These are phyloP conservation scores for Cicer bijugum DNA, from an alignment of 306 rosid species.

Conservation along the genomic window DNA sequence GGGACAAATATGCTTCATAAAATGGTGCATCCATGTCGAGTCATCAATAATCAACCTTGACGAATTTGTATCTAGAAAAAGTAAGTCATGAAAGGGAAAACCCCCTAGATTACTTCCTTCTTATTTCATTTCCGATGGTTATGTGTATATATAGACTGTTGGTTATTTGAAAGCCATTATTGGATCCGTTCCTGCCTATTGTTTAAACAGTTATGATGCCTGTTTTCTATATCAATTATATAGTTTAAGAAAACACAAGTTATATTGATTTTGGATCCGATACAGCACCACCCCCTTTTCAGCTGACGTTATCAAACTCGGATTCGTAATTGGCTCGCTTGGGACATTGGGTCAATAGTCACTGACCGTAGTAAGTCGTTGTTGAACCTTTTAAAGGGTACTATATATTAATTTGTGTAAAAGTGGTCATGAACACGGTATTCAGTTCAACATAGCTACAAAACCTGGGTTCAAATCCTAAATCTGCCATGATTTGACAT, in stretches of 20 bases:
- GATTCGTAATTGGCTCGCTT: no score
- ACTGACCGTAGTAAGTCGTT: no score
- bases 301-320: no score
- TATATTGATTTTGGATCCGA: background rate
- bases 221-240: background rate
- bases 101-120: conserved; percentile 31
- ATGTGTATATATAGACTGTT: conserved; percentile 31
- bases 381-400: no score
- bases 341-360: no score
- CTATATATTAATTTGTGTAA: no score
- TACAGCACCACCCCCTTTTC: no score
- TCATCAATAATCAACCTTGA: conserved; percentile 43
- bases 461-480: no score
- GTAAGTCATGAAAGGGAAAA: conserved; percentile 39
- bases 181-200: conserved; percentile 31
- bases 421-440: no score
- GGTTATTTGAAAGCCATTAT: conserved; percentile 39
- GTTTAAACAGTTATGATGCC: conserved; percentile 26
- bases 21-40: conserved; percentile 68
- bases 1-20: conserved; percentile 94
- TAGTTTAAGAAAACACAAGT: conserved; percentile 23
- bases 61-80: background rate
- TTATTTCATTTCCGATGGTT: conserved; percentile 15
- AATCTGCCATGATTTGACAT: no score
- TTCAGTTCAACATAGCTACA: no score